A percentile compares a stretch with the other conserved stretches of the same genome.
These are phyloP conservation scores for Sphaerulina vaccinii DNA, from an alignment of 2,329 filamentous ascomycete genomes.

Conservation along the genomic window DNA sequence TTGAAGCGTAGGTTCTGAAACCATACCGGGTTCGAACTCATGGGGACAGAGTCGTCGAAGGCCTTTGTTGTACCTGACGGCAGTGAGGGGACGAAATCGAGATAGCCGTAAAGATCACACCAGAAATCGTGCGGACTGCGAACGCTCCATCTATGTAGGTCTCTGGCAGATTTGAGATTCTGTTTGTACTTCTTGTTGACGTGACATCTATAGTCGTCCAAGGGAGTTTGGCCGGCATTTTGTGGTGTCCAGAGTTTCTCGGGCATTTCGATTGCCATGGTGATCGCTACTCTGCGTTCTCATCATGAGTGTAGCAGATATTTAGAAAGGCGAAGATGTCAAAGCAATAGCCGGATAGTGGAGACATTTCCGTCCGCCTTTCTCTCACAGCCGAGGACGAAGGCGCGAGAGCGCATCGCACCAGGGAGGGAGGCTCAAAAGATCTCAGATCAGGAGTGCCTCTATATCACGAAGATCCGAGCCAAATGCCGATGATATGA, in stretches of 20 bases:
- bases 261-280: neutral
- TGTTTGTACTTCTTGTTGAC: constrained; percentile 32
- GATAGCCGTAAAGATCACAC: constrained; percentile 44
- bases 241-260: constrained; percentile 31
- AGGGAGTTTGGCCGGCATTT: constrained; percentile 26
- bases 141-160: constrained; percentile 44
- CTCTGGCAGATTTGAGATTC: constrained; percentile 33
- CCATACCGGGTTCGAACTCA: constrained; percentile 42
- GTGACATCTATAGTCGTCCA: constrained; percentile 35
- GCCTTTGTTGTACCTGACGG: constrained; percentile 37
- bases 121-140: constrained; percentile 45
- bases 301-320: too few relatives aligned
- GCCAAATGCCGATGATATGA: too few relatives aligned
- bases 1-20: constrained; percentile 42
- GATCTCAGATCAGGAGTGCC: too few relatives aligned
- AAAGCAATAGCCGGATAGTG: too few relatives aligned
- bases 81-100: constrained; percentile 38
- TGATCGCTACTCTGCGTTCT: too few relatives aligned
- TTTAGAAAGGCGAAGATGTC: too few relatives aligned
- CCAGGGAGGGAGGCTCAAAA: too few relatives aligned
- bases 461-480: too few relatives aligned
- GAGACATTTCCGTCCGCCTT: too few relatives aligned
- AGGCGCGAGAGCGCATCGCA: too few relatives aligned
- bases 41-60: constrained; percentile 40
- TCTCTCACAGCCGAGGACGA: too few relatives aligned